These are phyloP conservation scores for Schoenoplectus tabernaemontani DNA, from an alignment of 202 grass and related monocot species.

Conservation along the genomic window DNA sequence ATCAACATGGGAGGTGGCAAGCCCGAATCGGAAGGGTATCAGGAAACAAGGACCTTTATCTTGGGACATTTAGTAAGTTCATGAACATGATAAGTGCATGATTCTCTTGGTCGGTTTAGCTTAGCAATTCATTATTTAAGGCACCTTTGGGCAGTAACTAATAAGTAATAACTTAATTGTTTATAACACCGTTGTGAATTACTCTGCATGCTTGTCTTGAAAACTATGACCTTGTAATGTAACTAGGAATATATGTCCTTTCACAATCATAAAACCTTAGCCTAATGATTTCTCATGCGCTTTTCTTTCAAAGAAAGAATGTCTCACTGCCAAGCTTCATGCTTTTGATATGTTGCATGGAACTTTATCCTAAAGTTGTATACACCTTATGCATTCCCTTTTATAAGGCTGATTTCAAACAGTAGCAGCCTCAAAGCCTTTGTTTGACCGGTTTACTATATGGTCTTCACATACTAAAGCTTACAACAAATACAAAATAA, in stretches of 20 bases:
- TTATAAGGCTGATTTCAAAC: conserved; percentile 54
- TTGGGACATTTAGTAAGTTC: conserved; percentile 91
- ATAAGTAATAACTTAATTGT: no score
- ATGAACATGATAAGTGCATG: background rate
- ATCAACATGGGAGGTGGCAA: conserved; percentile 96
- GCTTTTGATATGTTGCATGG: conserved; percentile 35
- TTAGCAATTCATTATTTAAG: background rate
- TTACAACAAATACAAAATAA: conserved; percentile 30
- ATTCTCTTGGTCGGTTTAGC: background rate
- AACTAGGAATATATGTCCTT: conserved; percentile 40
- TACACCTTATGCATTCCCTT: conserved; percentile 31
- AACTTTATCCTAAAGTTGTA: conserved; percentile 30
- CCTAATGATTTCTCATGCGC: conserved; percentile 30
- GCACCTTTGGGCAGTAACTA: background rate
- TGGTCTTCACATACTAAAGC: conserved; percentile 21
- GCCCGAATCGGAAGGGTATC: conserved; percentile 93
- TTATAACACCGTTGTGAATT: no score
- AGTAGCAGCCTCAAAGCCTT: conserved; percentile 36
- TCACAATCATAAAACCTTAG: conserved; percentile 44
- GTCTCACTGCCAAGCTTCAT: conserved; percentile 38
- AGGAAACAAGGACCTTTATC: conserved; percentile 99
- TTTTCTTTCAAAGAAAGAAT: conserved; percentile 51
- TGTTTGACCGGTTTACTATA: conserved; percentile 35
- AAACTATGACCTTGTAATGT: conserved; percentile 27
- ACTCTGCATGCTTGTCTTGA: conserved; percentile 30